phyloP scores from a whole-genome alignment of 495 filamentous ascomycete genomes.

The Talaromyces ruber region DNA sequence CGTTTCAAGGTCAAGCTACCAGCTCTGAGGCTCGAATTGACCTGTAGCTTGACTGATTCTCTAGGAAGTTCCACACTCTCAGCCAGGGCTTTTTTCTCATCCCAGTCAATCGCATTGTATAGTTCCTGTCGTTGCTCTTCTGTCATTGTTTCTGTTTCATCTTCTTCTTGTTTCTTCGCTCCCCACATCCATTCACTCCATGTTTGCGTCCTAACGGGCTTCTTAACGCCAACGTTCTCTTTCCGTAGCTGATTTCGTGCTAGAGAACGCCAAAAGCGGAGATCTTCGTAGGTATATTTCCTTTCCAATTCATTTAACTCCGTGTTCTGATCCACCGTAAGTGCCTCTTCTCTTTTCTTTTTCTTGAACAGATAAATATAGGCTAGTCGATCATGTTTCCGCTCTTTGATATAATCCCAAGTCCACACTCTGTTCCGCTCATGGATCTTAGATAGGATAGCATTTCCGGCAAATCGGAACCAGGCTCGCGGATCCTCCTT shows the following conservation, averaged over 20 bases:
- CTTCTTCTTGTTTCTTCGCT: constrained; percentile 56
- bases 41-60: constrained; percentile 84
- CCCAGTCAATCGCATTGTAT: constrained; percentile 95
- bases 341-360: constrained; percentile 66
- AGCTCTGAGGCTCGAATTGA: constrained; percentile 81
- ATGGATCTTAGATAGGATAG: constrained; percentile 86
- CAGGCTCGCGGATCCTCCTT: constrained; percentile 90
- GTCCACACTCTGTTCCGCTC: constrained; percentile 85
- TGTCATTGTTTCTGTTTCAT: constrained; percentile 72
- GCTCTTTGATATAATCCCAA: constrained; percentile 88
- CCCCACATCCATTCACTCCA: constrained; percentile 90
- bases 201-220: constrained; percentile 53
- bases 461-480: constrained; percentile 81
- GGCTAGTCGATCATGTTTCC: constrained; percentile 76
- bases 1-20: constrained; percentile 90
- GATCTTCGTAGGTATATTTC: constrained; percentile 89
- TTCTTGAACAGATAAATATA: constrained; percentile 97
- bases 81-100: constrained; percentile 84
- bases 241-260: constrained; percentile 92
- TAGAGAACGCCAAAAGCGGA: constrained; percentile 92
- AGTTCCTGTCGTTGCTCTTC: constrained; percentile 94
- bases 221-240: constrained; percentile 79
- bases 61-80: constrained; percentile 82
- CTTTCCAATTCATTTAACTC: constrained; percentile 70
- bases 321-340: constrained; percentile 58